Evolutionary conservation across 148 eudicot species (phyloP).

Genomic region (Amaranthus hypochondriacus): DNA sequence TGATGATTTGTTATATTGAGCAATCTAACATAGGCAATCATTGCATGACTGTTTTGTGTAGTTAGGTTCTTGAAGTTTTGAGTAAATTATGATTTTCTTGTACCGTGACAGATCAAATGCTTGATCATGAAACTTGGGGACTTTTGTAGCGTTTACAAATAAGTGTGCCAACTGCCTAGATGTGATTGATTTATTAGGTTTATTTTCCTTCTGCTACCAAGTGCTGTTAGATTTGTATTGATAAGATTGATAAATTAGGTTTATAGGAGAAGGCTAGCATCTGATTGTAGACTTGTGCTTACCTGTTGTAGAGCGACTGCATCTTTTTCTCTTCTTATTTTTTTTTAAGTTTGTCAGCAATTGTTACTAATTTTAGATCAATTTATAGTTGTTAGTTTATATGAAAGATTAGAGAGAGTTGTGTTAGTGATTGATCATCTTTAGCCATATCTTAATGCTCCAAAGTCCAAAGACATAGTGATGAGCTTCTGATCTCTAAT

Average conservation of each 20-base stretch:
- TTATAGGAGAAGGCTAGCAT: neutral
- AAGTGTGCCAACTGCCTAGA: neutral
- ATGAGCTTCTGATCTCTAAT: neutral
- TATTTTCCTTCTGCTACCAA: neutral
- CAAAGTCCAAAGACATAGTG: neutral
- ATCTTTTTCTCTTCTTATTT: neutral
- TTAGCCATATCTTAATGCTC: neutral
- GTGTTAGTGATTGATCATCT: neutral
- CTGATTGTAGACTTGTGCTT: neutral
- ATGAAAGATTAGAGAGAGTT: neutral
- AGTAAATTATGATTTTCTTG: neutral
- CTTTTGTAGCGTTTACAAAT: neutral
- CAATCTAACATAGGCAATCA: neutral
- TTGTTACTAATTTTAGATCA: neutral
- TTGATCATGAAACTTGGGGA: neutral
- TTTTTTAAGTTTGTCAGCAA: neutral
- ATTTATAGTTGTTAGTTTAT: neutral
- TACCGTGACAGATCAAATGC: neutral
- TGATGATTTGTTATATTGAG: neutral
- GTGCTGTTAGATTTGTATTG: neutral
- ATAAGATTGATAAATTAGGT: neutral
- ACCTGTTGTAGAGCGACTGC: constrained; percentile 1
- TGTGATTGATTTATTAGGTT: neutral
- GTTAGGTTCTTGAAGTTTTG: neutral
- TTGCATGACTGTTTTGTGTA: neutral